These are phyloP conservation scores for Paragyromitra xinjiangensis DNA, from an alignment of 495 filamentous ascomycete species.

Conservation along the genomic window DNA sequence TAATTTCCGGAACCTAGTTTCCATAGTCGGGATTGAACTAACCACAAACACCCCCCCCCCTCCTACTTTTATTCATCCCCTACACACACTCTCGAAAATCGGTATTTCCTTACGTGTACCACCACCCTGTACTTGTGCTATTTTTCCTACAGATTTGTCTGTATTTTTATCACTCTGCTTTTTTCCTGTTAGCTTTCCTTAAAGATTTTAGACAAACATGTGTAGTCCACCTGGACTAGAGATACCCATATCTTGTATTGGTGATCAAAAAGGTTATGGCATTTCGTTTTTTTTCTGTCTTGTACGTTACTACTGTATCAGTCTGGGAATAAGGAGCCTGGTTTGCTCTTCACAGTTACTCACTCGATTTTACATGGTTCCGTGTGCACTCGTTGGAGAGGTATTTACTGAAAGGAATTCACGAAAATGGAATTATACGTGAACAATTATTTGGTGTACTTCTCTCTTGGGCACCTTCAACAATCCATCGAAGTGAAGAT, in stretches of 20 bases:
- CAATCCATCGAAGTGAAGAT: too few relatives aligned
- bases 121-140: conserved; percentile 23
- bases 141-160: background rate
- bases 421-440: too few relatives aligned
- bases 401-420: too few relatives aligned
- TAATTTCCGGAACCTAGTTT: conserved; percentile 8
- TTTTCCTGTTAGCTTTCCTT: conserved; percentile 1
- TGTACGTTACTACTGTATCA: conserved; percentile 27
- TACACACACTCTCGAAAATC: background rate
- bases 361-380: conserved; percentile 6
- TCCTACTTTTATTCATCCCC: background rate
- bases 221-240: background rate
- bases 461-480: too few relatives aligned
- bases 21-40: conserved; percentile 7
- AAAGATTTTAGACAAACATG: conserved; percentile 8
- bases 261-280: conserved; percentile 7
- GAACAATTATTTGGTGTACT: too few relatives aligned
- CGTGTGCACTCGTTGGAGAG: background rate
- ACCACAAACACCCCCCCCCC: background rate
- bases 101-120: conserved; percentile 28
- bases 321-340: conserved; percentile 30
- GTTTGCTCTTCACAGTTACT: conserved; percentile 33
- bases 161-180: background rate
- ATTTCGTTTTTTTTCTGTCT: background rate
- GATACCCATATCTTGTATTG: background rate